Percentiles rank a stretch among this genome's conserved stretches.
Conservation (phyloP, 768 basidiomycete genomes). For the Leucocoprinus sp. region DNA sequence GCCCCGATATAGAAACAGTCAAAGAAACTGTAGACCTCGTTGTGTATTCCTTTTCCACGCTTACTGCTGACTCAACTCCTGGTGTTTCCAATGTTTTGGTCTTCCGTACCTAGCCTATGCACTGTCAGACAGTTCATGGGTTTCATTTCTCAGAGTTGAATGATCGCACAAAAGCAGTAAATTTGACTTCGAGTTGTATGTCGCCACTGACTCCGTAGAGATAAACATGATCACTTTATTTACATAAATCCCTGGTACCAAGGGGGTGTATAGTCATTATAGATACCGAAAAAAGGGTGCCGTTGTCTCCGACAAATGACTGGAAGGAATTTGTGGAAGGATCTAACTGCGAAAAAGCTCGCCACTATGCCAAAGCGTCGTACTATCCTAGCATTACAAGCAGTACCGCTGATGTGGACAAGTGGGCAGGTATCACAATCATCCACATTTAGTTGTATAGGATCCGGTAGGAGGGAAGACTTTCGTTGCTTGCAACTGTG, state of each 20-base stretch:
- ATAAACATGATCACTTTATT: slow-evolving; percentile 4
- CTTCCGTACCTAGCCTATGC: not conserved
- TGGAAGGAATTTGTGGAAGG: not conserved
- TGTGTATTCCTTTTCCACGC: slow-evolving; percentile 10
- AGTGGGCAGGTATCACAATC: not conserved
- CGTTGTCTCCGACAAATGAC: not conserved
- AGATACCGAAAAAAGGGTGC: slow-evolving; percentile 5
- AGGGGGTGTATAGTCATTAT: slow-evolving; percentile 10
- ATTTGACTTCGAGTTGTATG: not conserved
- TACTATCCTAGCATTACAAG: not conserved
- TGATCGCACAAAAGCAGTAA: not conserved
- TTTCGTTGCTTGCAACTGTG: not conserved
- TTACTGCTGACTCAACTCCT: slow-evolving; percentile 6
- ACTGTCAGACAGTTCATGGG: not conserved
- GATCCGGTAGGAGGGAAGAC: not conserved
- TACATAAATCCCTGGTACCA: slow-evolving; percentile 6
- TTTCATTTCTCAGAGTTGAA: not conserved
- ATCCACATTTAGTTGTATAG: not conserved
- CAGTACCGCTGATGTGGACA: not conserved
- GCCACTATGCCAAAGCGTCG: not conserved
- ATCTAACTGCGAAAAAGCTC: not conserved
- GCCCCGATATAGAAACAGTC: slow-evolving; percentile 7
- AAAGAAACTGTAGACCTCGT: slow-evolving; percentile 7
- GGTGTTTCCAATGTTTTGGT: not conserved
- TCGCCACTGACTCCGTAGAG: slow-evolving; percentile 4